Evolutionary conservation across 169 alveolate genomes (phyloP).

Genomic region (Plasmodium knowlesi): DNA sequence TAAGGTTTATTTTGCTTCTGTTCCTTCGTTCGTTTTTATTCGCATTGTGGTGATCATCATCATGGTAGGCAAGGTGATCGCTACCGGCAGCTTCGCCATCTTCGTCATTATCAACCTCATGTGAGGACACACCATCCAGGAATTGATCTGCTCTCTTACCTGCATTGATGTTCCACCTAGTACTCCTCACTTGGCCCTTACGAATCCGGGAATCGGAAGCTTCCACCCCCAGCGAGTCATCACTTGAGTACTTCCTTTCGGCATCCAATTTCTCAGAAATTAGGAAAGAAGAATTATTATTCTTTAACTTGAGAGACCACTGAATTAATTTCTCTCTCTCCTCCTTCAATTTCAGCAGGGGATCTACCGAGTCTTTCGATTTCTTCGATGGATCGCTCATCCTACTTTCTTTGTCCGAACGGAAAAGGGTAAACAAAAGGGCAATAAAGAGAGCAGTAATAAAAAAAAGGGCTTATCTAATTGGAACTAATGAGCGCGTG

Average conservation of each 20-base stretch:
- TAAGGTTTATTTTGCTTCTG: not conserved
- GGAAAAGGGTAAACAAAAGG: not conserved
- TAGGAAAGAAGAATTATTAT: conserved; percentile 51
- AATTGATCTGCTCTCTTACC: not conserved
- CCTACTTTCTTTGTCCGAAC: conserved; percentile 7
- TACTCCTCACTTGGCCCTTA: not conserved
- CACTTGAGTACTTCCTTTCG: conserved; percentile 46
- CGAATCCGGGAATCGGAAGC: not conserved
- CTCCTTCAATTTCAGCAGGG: conserved; percentile 39
- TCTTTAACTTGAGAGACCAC: conserved; percentile 64
- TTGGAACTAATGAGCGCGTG: not conserved
- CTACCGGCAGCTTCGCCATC: not conserved
- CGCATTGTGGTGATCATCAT: not conserved
- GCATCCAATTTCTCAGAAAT: conserved; percentile 25
- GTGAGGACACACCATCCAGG: not conserved
- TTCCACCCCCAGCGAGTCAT: conserved; percentile 12
- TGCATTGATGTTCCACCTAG: not conserved
- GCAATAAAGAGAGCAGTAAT: not conserved
- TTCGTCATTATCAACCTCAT: not conserved
- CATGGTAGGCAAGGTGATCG: not conserved
- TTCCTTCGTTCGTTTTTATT: not conserved
- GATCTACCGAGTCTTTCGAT: conserved; percentile 7
- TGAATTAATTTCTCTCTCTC: conserved; percentile 72
- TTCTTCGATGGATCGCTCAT: not conserved
- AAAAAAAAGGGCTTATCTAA: not conserved